These are phyloP conservation scores for Globisporangium paroecandrum DNA, from an alignment of 352 stramenopile species.

Conservation along the genomic window DNA sequence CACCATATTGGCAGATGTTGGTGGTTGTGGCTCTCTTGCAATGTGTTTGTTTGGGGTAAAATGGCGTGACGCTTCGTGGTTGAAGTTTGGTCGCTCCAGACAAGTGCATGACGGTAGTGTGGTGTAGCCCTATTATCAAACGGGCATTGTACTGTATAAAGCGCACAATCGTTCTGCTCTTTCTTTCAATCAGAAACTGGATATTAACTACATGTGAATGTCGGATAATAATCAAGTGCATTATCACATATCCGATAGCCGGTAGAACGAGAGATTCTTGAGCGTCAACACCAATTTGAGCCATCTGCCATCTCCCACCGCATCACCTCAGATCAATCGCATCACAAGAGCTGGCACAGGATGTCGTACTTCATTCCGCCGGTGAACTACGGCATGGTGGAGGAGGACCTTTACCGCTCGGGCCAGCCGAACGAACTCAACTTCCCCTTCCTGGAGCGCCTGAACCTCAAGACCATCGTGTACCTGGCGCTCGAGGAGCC, in stretches of 20 bases:
- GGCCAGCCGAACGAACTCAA: conserved; percentile 91
- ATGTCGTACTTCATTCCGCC: conserved; percentile 93
- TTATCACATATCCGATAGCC: no score
- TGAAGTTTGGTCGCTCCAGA: not conserved
- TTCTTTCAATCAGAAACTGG: no score
- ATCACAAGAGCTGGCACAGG: not conserved
- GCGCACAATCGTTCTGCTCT: no score
- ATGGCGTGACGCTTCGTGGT: not conserved
- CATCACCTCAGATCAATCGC: not conserved
- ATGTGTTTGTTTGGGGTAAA: not conserved
- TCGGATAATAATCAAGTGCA: no score
- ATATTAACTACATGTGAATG: no score
- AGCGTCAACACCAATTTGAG: no score
- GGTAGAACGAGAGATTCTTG: no score
- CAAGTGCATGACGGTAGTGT: not conserved
- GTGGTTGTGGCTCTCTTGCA: not conserved
- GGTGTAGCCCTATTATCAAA: no score
- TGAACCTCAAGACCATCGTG: conserved; percentile 89
- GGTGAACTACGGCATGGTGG: conserved; percentile 92
- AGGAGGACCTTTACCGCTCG: conserved; percentile 89
- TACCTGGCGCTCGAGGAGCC: conserved; percentile 89
- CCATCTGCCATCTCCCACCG: not conserved
- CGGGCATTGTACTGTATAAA: no score
- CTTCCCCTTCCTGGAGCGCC: conserved; percentile 89
- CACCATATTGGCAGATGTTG: conserved; percentile 28